Conservation (phyloP, 2,329 filamentous ascomycete species). For the Myrmaecium sp. region DNA sequence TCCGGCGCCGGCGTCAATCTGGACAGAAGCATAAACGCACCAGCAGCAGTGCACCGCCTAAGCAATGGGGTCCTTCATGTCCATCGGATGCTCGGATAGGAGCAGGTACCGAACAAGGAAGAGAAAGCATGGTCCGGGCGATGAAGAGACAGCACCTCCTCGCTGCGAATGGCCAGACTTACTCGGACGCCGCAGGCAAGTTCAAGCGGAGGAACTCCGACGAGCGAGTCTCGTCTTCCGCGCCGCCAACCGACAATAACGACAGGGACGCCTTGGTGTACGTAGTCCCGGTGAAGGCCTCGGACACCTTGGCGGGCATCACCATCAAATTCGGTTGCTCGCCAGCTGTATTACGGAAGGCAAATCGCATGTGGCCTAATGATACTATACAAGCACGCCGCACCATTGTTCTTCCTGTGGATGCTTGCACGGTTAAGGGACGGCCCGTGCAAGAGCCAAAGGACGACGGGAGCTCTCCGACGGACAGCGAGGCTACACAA, state of each 20-base stretch:
- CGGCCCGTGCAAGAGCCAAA: slow-evolving; percentile 27
- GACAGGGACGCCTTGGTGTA: slow-evolving; percentile 71
- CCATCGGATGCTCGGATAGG: slow-evolving; percentile 23
- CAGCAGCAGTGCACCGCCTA: slow-evolving; percentile 22
- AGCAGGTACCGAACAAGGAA: slow-evolving; percentile 27
- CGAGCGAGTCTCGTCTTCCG: slow-evolving; percentile 33
- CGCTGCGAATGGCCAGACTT: slow-evolving; percentile 21
- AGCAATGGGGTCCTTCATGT: slow-evolving; percentile 29
- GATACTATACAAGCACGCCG: slow-evolving; percentile 78
- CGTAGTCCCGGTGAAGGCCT: slow-evolving; percentile 65
- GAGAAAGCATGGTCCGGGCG: slow-evolving; percentile 28
- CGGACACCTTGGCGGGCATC: slow-evolving; percentile 81
- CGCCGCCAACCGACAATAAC: slow-evolving; percentile 38
- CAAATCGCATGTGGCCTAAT: slow-evolving; percentile 88
- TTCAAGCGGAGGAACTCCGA: slow-evolving; percentile 54
- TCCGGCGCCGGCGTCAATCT: too few relatives aligned
- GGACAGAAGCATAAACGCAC: too few relatives aligned
- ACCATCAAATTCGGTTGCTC: slow-evolving; percentile 81
- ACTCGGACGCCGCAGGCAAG: slow-evolving; percentile 28
- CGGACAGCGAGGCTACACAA: slow-evolving; percentile 6
- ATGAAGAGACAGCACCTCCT: slow-evolving; percentile 33
- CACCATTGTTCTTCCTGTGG: slow-evolving; percentile 69
- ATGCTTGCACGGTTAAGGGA: slow-evolving; percentile 74
- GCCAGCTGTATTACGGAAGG: slow-evolving; percentile 64
- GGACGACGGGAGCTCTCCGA: slow-evolving; percentile 14